Evolutionary conservation across 148 eudicot species (phyloP), one percentile per base, ranked within the genome.

Genomic region (Chenopodium suecicum): DNA sequence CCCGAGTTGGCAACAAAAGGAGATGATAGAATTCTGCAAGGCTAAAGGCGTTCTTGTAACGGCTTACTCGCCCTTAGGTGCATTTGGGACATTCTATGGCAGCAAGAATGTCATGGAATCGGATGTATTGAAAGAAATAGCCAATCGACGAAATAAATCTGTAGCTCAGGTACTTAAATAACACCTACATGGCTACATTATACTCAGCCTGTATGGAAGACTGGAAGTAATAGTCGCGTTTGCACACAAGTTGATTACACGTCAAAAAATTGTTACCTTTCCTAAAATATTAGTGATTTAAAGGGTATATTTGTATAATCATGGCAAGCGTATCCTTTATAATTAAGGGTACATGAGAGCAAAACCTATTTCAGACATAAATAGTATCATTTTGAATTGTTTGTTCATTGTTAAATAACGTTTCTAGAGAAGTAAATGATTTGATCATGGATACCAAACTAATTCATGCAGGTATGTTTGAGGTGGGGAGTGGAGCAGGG

Each of bases 1-100:
- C 73, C 83, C 88, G 4, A 68, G 52, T 47, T 86, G 88, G 88
- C 88, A 83, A n/a, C 88, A 86, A 47, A 76, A 72, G 79, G 62
- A 86, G 52, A 58, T 86, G 52, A 79, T 77, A 54, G 81, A 83
- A 11, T 86, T 75, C 31, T 86, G 88, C 79, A 83, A 80, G 37
- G 48, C 65, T 11, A 83, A 80, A 13, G 83, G 83, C 6, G 63
- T 86, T 60, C 20, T 32, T 6, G 81, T 83, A 34, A 86, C 83
- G 1, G 88, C 83, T 0, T 83, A 79, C 64, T 80, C 88, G 3
- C 88, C 88, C 1, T 72, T 86, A 19, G 88, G 85, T 54, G 60
- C 60, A 12, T 12, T 54, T 17, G 83, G 83, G 32, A 76, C 79
- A 5, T 66, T 74, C 60, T 67, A 75, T 14, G 83, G 83, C 13